Base-by-base conservation (phyloP, 1,139 yeast species). In the Kodamaea suecica region DNA sequence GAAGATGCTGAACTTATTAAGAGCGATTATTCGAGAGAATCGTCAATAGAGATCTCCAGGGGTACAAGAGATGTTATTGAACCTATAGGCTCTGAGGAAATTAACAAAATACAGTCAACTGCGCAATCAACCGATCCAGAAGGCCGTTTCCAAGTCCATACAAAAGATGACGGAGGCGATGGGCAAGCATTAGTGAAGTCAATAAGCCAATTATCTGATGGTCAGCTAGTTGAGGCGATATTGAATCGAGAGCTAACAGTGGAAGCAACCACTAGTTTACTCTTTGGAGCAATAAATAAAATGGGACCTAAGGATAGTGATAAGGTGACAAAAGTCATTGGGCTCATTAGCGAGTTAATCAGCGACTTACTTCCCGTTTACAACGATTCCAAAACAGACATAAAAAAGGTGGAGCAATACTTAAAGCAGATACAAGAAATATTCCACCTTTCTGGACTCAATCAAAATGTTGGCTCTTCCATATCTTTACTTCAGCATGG, bases 371-470 rank as follows among this genome's bases (percentile, higher is more conserved):
- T 23, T 17, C n/a, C 21, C 31, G 23, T 21, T 7, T 17, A 30
- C 27, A 17, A 20, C 2, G 4, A 17, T 4, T 10, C 9, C 5
- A 5, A 3, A 10, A 20, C 2, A 14, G 25, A 8, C 28, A 12
- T 5, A 38, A 40, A 3, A 21, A 29, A 19, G 19, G 30, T 11
- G 28, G 44, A 26, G 47, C 45, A 8, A 35, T 20, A 39, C 25
- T 37, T 40, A 3, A 38, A 41, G 33, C 38, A 34, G 23, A 44
- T 46, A 19, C 39, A 29, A 21, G 38, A 38, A 27, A 32, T 4
- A 28, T 28, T 5, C 19, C 9, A 12, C 12, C 27, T 6, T 15
- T 15, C 7, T 20, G 15, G 15, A 15, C 36, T 34, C 11, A 39
- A 34, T 11, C 31, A 16, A 5, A 33, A 27, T 9, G n/a, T n/a